A percentile compares a stretch with the other conserved stretches of the same genome.
Evolutionary conservation across 352 stramenopile species (phyloP).

Genomic region (Phytopythium kandeliae): DNA sequence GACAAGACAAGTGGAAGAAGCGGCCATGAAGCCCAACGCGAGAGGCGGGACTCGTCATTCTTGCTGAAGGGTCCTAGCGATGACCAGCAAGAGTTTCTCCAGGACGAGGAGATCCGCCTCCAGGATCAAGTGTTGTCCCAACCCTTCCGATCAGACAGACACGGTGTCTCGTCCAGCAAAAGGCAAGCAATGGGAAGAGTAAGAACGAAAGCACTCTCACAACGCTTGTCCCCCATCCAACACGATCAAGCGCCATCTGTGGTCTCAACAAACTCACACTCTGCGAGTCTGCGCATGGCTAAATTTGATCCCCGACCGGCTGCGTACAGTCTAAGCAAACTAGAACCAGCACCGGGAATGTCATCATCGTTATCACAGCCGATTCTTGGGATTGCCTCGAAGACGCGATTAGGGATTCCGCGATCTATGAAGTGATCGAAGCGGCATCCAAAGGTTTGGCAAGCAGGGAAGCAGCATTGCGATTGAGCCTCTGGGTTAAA

Average conservation of each 20-base stretch:
- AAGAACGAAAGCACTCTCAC: neutral
- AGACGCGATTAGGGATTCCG: neutral
- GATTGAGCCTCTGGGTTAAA: too few species aligned
- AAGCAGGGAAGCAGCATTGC: too few species aligned
- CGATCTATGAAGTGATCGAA: neutral
- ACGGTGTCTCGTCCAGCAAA: neutral
- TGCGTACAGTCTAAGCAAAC: constrained; percentile 44
- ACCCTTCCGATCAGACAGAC: neutral
- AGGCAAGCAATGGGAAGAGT: neutral
- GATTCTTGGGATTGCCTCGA: neutral
- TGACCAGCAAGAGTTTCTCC: constrained; percentile 35
- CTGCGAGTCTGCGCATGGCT: constrained; percentile 18
- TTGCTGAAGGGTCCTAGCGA: constrained; percentile 21
- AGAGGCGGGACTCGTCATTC: constrained; percentile 15
- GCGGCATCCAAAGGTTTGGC: too few species aligned
- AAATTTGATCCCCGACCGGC: constrained; percentile 25
- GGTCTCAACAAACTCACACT: constrained; percentile 5
- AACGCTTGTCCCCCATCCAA: constrained; percentile 16
- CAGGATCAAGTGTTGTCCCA: constrained; percentile 8
- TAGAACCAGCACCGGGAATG: constrained; percentile 12
- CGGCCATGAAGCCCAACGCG: constrained; percentile 7
- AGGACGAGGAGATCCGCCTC: constrained; percentile 36
- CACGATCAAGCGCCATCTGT: neutral
- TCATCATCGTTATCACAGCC: constrained; percentile 1
- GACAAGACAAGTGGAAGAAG: constrained; percentile 13